Conservation (phyloP, 2,329 filamentous ascomycete species). For the Exserohilum turcica region DNA sequence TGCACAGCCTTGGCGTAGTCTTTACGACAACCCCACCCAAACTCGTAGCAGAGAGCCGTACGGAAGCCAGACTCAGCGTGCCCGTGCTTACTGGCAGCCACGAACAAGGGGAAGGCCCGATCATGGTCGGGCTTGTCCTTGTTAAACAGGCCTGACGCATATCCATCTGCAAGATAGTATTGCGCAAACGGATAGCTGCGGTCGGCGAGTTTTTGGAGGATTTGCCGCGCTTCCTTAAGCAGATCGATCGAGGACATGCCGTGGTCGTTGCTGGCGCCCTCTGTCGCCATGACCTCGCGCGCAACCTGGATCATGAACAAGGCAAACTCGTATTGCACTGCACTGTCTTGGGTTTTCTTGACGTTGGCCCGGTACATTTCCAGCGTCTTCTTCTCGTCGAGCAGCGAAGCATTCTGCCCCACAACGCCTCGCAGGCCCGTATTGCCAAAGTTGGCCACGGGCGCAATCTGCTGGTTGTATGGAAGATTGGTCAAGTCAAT, state of each 20-base stretch:
- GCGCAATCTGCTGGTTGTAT: conserved; percentile 79
- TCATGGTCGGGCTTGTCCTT: conserved; percentile 93
- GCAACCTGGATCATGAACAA: conserved; percentile 91
- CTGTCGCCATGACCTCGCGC: conserved; percentile 65
- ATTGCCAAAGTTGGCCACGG: conserved; percentile 72
- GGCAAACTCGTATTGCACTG: conserved; percentile 94
- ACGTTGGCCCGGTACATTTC: conserved; percentile 98
- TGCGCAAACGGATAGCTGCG: conserved; percentile 95
- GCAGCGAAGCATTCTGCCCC: conserved; percentile 85
- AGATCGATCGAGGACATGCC: conserved; percentile 64
- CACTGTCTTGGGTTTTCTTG: conserved; percentile 91
- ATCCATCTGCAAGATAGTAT: conserved; percentile 95
- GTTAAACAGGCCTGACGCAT: conserved; percentile 90
- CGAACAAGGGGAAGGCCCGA: conserved; percentile 88
- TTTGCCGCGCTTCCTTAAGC: conserved; percentile 83
- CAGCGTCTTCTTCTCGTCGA: conserved; percentile 90
- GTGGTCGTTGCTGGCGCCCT: conserved; percentile 41
- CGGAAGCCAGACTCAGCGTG: conserved; percentile 96
- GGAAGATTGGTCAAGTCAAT: conserved; percentile 68
- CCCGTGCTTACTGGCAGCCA: conserved; percentile 93
- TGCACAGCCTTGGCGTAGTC: conserved; percentile 91
- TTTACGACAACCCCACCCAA: conserved; percentile 93
- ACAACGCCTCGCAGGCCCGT: conserved; percentile 77
- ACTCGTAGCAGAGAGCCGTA: conserved; percentile 93
- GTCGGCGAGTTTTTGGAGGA: conserved; percentile 83